These are phyloP conservation scores for Trichoderma cornu-damae DNA, from an alignment of 2,329 filamentous ascomycete genomes.

Conservation along the genomic window DNA sequence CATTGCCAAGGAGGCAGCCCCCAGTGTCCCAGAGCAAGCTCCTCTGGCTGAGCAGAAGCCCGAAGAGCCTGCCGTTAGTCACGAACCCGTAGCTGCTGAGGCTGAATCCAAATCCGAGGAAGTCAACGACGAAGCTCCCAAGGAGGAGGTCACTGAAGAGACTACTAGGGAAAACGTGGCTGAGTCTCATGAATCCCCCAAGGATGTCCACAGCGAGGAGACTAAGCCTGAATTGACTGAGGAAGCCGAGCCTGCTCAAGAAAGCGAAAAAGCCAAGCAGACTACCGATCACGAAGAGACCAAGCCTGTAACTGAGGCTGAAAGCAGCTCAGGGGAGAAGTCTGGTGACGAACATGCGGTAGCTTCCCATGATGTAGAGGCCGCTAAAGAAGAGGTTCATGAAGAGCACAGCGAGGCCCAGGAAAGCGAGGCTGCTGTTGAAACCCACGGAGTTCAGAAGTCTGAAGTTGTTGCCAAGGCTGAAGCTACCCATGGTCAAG, in stretches of 20 bases:
- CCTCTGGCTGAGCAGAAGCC: neutral
- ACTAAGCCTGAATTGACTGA: neutral
- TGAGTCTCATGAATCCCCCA: slow-evolving; percentile 12
- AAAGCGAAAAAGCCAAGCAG: neutral
- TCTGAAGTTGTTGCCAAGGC: too few relatives aligned
- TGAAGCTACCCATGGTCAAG: slow-evolving; percentile 9
- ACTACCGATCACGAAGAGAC: neutral
- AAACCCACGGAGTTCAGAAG: neutral
- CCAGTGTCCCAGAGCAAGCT: neutral
- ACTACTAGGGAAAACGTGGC: neutral
- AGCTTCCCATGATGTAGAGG: neutral
- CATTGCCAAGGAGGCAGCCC: neutral
- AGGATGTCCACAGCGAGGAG: neutral
- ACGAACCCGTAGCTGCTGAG: slow-evolving; percentile 4
- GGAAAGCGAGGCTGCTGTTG: slow-evolving; percentile 19
- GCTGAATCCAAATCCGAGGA: slow-evolving; percentile 5
- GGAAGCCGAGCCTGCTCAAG: neutral
- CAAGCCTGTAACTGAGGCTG: neutral
- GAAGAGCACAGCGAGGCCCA: slow-evolving; percentile 2
- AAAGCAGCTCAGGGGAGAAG: neutral
- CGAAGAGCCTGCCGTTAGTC: slow-evolving; percentile 1
- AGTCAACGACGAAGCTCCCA: slow-evolving; percentile 1
- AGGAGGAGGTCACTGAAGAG: slow-evolving; percentile 5
- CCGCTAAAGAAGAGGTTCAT: neutral
- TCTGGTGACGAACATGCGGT: neutral